Evolutionary conservation across 345 rosid genomes (phyloP), one percentile per base, ranked within the genome.

Genomic region (Euclidium syriacum): DNA sequence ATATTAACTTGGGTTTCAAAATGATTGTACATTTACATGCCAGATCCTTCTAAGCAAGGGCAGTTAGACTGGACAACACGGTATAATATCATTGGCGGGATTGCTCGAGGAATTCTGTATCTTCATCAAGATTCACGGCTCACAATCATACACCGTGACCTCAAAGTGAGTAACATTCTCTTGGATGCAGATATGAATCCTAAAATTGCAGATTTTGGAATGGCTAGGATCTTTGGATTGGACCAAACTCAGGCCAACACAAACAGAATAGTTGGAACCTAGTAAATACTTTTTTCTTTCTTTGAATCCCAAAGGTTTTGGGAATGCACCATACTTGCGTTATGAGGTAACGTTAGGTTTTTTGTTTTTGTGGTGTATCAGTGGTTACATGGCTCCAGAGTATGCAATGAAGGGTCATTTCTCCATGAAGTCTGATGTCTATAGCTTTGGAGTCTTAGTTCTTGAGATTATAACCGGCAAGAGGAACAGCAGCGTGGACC

Each of bases 371-470:
- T n/a, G 43, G n/a, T n/a, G n/a, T n/a, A n/a, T n/a, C 36, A 67
- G 72, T 32, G 62, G 73, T 32, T 68, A 60, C 61, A 60, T 68
- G 67, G 53, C 73, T 7, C 73, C 73, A 0, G 67, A 68, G 24
- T 68, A 68, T 33, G 73, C 20, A 10, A 19, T 48, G 1, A 24
- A 53, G 9, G 73, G 73, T 11, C 66, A 51, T 2, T 60, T 60
- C 32, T 68, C 67, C 0, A 25, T 43, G 7, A 69, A 68, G 42
- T 68, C 73, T 30, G 67, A 68, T 60, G 67, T 52, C 5, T 69
- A 60, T 53, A 61, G 73, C 35, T 61, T 59, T 3, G 68, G 73
- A 24, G 62, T 69, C 5, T 25, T 69, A 32, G 10, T 36, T 42
- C 9, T 61, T 12, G 73, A 52, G 67, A 69, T 64, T 1, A 50